phyloP scores from a whole-genome alignment of 331 rosid species.

The Erythrophleum ivorense region DNA sequence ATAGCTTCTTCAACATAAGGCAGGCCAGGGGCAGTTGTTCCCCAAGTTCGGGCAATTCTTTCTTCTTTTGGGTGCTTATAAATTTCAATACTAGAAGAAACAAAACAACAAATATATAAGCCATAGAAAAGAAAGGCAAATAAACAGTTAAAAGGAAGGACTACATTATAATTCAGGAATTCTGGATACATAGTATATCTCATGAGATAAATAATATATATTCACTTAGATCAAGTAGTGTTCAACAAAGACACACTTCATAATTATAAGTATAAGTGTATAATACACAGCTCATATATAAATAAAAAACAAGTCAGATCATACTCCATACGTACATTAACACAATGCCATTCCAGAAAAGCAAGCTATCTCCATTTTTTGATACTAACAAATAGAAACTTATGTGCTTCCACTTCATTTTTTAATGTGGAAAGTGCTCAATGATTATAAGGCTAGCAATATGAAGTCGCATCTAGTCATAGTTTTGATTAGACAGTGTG shows the following conservation, averaged over 20 bases:
- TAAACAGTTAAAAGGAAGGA: background rate
- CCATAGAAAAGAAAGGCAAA: constrained; percentile 23
- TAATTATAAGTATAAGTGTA: background rate
- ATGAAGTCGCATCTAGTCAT: background rate
- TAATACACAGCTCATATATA: background rate
- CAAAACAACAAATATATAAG: constrained; percentile 36
- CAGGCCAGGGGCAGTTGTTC: constrained; percentile 85
- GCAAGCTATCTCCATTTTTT: constrained; percentile 9
- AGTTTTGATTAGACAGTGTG: background rate
- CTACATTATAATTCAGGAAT: background rate
- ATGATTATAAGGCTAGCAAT: background rate
- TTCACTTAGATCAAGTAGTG: background rate
- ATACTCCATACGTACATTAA: background rate
- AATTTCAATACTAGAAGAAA: constrained; percentile 77
- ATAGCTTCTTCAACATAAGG: constrained; percentile 91
- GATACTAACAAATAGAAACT: background rate
- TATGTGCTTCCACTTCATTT: background rate
- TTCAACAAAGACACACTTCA: background rate
- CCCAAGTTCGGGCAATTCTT: constrained; percentile 96
- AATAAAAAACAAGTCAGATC: background rate
- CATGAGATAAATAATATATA: background rate
- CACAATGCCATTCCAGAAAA: background rate
- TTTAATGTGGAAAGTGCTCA: background rate
- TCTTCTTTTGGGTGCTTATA: constrained; percentile 97
- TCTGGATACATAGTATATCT: background rate